phyloP scores from a whole-genome alignment of 352 stramenopile species.

The Phytophthora fragariaefolia region DNA sequence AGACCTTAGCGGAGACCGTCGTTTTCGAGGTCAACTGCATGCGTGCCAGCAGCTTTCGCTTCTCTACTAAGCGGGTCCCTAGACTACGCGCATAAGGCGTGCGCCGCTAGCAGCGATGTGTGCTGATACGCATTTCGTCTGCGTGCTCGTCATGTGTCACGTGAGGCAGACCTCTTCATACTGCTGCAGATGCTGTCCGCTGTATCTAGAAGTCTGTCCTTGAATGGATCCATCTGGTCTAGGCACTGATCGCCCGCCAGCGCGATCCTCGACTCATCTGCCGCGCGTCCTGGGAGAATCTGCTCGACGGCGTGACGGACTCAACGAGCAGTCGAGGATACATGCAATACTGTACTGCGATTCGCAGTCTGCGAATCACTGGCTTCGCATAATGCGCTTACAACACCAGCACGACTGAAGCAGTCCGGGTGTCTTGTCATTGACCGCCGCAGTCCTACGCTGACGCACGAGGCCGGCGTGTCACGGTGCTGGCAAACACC shows the following conservation, averaged over 20 bases:
- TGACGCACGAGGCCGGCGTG: slow-evolving; percentile 1
- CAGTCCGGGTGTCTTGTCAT: not conserved
- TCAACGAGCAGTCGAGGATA: slow-evolving; percentile 17
- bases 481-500: not conserved
- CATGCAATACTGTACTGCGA: no score
- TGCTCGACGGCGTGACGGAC: slow-evolving; percentile 20
- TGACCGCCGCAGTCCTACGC: slow-evolving; percentile 1
- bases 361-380: slow-evolving; percentile 10
- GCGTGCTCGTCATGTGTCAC: slow-evolving; percentile 15
- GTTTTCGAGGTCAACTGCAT: no score
- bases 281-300: slow-evolving; percentile 16
- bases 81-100: slow-evolving; percentile 6
- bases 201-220: slow-evolving; percentile 11
- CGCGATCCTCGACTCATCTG: slow-evolving; percentile 16
- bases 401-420: not conserved
- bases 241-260: slow-evolving; percentile 28
- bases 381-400: not conserved
- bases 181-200: slow-evolving; percentile 11
- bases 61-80: no score
- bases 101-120: slow-evolving; percentile 26
- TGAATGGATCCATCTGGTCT: slow-evolving; percentile 32
- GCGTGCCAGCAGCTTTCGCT: not conserved
- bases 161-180: slow-evolving; percentile 8
- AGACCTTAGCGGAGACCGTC: slow-evolving; percentile 11
- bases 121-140: not conserved